Percentiles rank a stretch among this genome's conserved stretches.
phyloP scores from a whole-genome alignment of 148 eudicot species.

The Rhododendron kiyosumense region DNA sequence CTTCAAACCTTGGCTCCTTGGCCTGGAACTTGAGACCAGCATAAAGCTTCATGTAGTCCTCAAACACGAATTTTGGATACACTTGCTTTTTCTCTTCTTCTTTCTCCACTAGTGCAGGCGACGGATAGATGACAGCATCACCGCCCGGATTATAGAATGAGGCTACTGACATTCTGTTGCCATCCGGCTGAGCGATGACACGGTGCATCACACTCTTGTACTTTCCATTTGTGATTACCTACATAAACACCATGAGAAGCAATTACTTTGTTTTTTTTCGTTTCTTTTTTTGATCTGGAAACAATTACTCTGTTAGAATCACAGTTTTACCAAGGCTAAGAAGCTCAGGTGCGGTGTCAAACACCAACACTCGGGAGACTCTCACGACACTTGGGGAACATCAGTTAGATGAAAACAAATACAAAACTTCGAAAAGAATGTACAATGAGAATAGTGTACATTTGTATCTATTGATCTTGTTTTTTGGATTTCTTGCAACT shows the following conservation, averaged over 20 bases:
- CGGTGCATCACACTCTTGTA: slow-evolving; percentile 95
- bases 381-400: background rate
- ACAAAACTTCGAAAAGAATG: background rate
- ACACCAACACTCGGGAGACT: background rate
- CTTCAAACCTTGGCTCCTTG: slow-evolving; percentile 86
- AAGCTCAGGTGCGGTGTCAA: background rate
- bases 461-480: background rate
- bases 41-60: slow-evolving; percentile 95
- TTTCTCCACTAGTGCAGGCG: slow-evolving; percentile 54
- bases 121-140: slow-evolving; percentile 88
- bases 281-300: too few species aligned
- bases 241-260: background rate
- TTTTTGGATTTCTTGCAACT: too few species aligned
- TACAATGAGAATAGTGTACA: background rate
- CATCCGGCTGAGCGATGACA: slow-evolving; percentile 75
- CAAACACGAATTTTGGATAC: slow-evolving; percentile 83
- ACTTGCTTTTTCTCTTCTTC: slow-evolving; percentile 27
- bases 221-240: slow-evolving; percentile 90
- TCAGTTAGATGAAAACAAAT: background rate
- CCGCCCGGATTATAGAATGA: slow-evolving; percentile 97
- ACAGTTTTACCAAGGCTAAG: background rate
- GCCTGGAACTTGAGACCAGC: slow-evolving; percentile 77
- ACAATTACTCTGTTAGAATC: background rate
- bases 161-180: slow-evolving; percentile 83
- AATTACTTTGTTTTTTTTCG: too few species aligned